Base-by-base conservation (phyloP, 2,329 filamentous ascomycete species). In the Sphaerulina populicola region DNA sequence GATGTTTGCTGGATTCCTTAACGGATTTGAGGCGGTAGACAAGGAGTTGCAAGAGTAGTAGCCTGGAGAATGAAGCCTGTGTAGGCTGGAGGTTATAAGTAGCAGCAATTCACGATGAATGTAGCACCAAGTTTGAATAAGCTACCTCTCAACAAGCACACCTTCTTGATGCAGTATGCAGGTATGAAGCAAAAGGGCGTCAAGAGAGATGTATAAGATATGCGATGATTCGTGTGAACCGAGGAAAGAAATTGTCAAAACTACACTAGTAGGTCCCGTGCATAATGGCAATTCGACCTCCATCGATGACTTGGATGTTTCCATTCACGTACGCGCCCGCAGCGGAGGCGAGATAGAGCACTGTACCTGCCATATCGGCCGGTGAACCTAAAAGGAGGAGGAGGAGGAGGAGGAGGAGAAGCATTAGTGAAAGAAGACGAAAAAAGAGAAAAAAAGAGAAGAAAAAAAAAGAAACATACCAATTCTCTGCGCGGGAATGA, bases 1-100 rank as follows among this genome's bases (percentile, higher is more conserved):
- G 71, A 80, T 89, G 59, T 96, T 95, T 73, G 86, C 88, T 74
- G 89, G 84, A 1, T 95, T 95, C 69, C 78, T 94, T 60, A 88
- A 94, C 62, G 74, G 83, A 56, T 97, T 85, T 74, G 88, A 95
- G 74, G 76, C 78, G 63, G 83, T 96, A 38, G 90, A 96, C 69
- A 76, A 71, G 42, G 87, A 94, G 72, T 95, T 93, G 77, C 47
- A 49, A 15, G 42, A 38, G n/a, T 48, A 33, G 4, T n/a, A 27
- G 18, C 4, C 1, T 18, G 12, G 15, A 27, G 21, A 15, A 14
- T 30, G 8, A 11, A 47, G 12, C 5, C 12, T 6, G 18, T 33
- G 1, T 3, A 10, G 4, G 38, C 9, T 3, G 1, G 12, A 12
- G 15, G 6, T 18, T 9, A 41, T 36, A 29, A 48, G 23, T 35